Conservation (phyloP, 768 basidiomycete species). For the Clathrus columnatus region DNA sequence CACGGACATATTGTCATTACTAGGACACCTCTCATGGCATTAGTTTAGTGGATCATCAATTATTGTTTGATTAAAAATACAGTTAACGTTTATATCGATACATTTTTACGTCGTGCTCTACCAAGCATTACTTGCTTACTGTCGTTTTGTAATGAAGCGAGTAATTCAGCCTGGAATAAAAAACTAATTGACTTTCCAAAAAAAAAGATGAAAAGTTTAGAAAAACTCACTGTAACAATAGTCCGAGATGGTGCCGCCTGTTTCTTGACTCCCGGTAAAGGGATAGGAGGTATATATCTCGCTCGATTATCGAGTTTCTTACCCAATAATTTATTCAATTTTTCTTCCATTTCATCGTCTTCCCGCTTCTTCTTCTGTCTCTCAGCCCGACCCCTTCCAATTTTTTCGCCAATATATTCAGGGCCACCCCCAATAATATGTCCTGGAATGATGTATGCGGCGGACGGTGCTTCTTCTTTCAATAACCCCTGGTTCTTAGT, state of each 20-base stretch:
- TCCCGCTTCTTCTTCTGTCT: conserved; percentile 56
- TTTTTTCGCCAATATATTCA: conserved; percentile 54
- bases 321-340: conserved; percentile 46
- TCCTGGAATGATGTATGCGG: conserved; percentile 75
- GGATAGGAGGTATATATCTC: conserved; percentile 61
- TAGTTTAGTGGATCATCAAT: too few relatives aligned
- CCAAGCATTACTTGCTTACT: background rate
- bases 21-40: too few relatives aligned
- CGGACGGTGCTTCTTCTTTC: conserved; percentile 25
- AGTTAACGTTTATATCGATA: background rate
- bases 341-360: conserved; percentile 50
- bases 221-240: background rate
- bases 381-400: conserved; percentile 76
- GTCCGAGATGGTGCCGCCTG: conserved; percentile 38
- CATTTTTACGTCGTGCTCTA: background rate
- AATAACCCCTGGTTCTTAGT: conserved; percentile 62
- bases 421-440: conserved; percentile 47
- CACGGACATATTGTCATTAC: too few relatives aligned
- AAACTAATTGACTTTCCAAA: background rate
- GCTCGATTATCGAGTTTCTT: conserved; percentile 30
- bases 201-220: background rate
- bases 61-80: conserved; percentile 12
- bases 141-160: conserved; percentile 39
- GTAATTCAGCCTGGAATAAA: conserved; percentile 40
- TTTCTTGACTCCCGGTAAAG: conserved; percentile 54